Evolutionary conservation across 169 alveolate genomes (phyloP), one percentile per base, ranked within the genome.

Genomic region (Eimeria brunetti): DNA sequence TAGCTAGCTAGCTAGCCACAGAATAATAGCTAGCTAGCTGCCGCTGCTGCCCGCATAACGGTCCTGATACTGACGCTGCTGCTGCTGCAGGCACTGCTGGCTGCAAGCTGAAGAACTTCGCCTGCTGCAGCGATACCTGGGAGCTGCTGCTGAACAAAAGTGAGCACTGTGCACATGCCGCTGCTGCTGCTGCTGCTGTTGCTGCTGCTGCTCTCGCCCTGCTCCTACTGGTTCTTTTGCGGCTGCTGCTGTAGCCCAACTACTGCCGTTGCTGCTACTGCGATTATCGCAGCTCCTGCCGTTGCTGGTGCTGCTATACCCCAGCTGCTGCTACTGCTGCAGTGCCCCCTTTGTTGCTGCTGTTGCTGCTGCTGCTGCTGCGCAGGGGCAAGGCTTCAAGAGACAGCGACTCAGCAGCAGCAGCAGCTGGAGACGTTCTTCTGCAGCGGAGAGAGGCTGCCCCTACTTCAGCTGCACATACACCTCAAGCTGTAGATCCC

Each of bases 51-150:
- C 12, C 11, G 38, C 73, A 62, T 33, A 6, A 20, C 27, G 14
- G 8, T n/a, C 27, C 78, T n/a, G 38, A 27, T 88, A 30, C 49
- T 62, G 53, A 18, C 14, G 36, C 67, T 64, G 81, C 76, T 38
- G 67, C 73, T 58, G 78, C 49, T 69, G 56, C 94, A 88, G 94
- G 84, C 94, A 88, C 20, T 44, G 73, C 44, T 88, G 94, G 94
- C 83, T 88, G 30, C 83, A 88, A 88, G 94, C 94, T 22, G 94
- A 88, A 53, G 94, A 88, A 62, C 94, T 88, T 24, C 83, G 94
- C 33, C 75, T 88, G 49, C 56, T 67, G 49, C 83, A 64, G 8
- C 94, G 94, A 27, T 75, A 58, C 33, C 84, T 88, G 51, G 76
- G 64, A 30, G 56, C 94, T 24, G 71, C 56, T 1, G 46, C 33